A percentile compares a stretch with the other conserved stretches of the same genome.
phyloP scores from a whole-genome alignment of 73 alveolate species.

The Chromera velia region DNA sequence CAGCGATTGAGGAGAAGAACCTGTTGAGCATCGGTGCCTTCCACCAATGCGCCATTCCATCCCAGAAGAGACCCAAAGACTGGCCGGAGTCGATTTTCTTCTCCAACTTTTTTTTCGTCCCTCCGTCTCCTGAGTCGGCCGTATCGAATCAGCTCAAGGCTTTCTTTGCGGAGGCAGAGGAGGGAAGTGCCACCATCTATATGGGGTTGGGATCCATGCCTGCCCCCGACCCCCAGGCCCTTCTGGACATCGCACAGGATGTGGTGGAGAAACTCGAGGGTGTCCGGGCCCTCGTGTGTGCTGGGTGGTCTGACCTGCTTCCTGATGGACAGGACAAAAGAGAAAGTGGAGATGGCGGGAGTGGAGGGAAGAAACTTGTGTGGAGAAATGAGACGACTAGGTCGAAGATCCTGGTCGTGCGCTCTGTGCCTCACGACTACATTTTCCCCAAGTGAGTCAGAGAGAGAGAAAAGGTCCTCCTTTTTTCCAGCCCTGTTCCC shows the following conservation, averaged over 20 bases:
- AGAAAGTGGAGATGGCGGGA: neutral
- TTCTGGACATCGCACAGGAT: slow-evolving; percentile 10
- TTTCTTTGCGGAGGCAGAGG: neutral
- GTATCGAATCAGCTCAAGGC: neutral
- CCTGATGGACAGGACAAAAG: neutral
- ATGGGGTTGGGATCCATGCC: slow-evolving; percentile 39
- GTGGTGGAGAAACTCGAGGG: slow-evolving; percentile 3
- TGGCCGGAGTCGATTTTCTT: slow-evolving; percentile 25
- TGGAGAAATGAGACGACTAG: slow-evolving; percentile 1
- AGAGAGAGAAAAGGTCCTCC: too few relatives aligned
- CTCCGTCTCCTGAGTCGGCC: neutral
- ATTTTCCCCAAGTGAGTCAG: too few relatives aligned
- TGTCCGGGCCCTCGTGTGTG: slow-evolving; percentile 16
- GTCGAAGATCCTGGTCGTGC: slow-evolving; percentile 6
- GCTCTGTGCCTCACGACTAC: slow-evolving; percentile 20
- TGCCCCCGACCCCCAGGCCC: slow-evolving; percentile 25
- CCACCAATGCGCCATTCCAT: slow-evolving; percentile 20
- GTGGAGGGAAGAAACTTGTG: neutral
- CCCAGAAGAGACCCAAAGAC: slow-evolving; percentile 6
- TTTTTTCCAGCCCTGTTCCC: too few relatives aligned
- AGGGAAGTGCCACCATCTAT: neutral
- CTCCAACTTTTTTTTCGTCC: slow-evolving; percentile 4
- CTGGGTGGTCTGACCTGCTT: slow-evolving; percentile 21
- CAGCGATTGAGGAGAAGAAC: slow-evolving; percentile 22
- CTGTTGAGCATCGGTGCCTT: slow-evolving; percentile 20